Evolutionary conservation across 768 basidiomycete species (phyloP).

Genomic region (Termitomyces sp.): DNA sequence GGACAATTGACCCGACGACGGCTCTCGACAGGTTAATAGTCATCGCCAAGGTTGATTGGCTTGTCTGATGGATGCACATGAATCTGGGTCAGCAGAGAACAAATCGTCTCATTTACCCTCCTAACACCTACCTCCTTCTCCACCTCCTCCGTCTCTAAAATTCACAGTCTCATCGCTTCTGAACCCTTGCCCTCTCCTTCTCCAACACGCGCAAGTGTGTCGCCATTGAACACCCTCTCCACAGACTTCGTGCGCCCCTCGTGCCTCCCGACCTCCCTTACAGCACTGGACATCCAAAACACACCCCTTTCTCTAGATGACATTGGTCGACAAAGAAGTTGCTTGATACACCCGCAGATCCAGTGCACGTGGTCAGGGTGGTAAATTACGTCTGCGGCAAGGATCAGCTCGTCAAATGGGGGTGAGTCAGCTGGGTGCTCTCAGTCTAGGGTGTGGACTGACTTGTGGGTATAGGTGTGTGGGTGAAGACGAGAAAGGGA

Average conservation of each 20-base stretch:
- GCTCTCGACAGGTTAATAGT: no score
- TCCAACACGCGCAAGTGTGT: constrained; percentile 14
- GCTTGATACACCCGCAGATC: constrained; percentile 59
- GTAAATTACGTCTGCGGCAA: constrained; percentile 81
- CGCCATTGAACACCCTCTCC: constrained; percentile 39
- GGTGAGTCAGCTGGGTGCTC: constrained; percentile 32
- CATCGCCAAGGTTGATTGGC: background rate
- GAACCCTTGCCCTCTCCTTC: background rate
- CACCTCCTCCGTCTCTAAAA: constrained; percentile 43
- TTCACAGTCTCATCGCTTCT: constrained; percentile 29
- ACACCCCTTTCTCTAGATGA: constrained; percentile 24
- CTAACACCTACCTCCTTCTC: constrained; percentile 51
- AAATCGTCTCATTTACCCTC: constrained; percentile 48
- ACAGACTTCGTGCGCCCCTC: constrained; percentile 55
- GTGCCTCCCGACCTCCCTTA: constrained; percentile 48
- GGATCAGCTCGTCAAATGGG: constrained; percentile 41
- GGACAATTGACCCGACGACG: background rate
- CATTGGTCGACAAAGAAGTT: constrained; percentile 33
- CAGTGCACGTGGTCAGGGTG: constrained; percentile 62
- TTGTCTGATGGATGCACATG: background rate
- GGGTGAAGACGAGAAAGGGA: constrained; percentile 7
- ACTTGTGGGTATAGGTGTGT: constrained; percentile 21
- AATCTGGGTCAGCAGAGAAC: background rate
- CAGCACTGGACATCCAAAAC: constrained; percentile 49
- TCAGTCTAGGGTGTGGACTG: constrained; percentile 65